phyloP scores from a whole-genome alignment of 345 rosid genomes.

The Aquilaria malaccensis region DNA sequence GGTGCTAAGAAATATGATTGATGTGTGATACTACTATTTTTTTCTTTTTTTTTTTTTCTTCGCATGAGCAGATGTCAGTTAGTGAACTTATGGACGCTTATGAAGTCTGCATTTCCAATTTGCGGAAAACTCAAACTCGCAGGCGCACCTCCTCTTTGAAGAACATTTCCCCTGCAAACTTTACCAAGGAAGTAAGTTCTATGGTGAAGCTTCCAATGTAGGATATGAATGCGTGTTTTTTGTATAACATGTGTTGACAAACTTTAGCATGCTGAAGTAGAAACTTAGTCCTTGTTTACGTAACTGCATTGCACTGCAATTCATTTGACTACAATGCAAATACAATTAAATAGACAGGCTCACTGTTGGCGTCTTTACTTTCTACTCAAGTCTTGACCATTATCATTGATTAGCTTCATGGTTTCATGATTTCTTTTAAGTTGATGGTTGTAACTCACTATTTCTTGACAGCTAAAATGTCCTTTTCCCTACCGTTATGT shows the following conservation, averaged over 20 bases:
- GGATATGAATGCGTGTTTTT: neutral
- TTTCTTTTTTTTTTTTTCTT: conserved; percentile 13
- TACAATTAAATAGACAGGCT: neutral
- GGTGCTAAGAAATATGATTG: neutral
- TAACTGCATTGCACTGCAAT: too few relatives aligned
- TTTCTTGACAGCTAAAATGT: neutral
- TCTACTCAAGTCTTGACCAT: too few relatives aligned
- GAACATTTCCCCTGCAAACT: conserved; percentile 83
- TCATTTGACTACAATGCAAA: too few relatives aligned
- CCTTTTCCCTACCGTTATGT: conserved; percentile 1
- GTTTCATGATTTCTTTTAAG: too few relatives aligned
- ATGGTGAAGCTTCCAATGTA: neutral
- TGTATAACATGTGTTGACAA: neutral
- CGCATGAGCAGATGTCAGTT: conserved; percentile 55
- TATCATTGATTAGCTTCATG: too few relatives aligned
- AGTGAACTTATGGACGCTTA: conserved; percentile 58
- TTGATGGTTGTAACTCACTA: too few relatives aligned
- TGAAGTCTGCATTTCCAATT: conserved; percentile 54
- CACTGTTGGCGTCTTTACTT: neutral
- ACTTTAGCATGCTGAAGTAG: neutral
- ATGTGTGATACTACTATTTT: neutral
- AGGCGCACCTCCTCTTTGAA: conserved; percentile 64
- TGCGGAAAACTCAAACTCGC: conserved; percentile 53
- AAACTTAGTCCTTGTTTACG: too few relatives aligned
- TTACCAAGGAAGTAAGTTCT: conserved; percentile 61